Percentiles rank a stretch among this genome's conserved stretches.
Evolutionary conservation across 2,329 filamentous ascomycete species (phyloP).

Genomic region (Pseudogymnoascus sp.): DNA sequence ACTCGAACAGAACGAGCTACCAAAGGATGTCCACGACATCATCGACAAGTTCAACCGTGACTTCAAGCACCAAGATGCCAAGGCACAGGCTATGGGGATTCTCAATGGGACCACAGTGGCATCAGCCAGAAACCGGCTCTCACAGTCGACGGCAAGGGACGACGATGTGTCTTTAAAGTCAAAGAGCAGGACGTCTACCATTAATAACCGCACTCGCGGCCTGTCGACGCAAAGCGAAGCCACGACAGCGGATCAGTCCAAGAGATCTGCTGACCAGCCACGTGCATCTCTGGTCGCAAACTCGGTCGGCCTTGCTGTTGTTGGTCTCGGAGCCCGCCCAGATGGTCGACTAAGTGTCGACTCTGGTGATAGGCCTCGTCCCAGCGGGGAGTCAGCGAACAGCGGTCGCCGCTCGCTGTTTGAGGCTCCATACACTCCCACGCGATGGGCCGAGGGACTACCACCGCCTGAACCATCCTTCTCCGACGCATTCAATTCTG

Average conservation of each 20-base stretch:
- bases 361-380: conserved; percentile 1
- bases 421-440: neutral
- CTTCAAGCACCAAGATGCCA: conserved; percentile 66
- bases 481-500: conserved; percentile 78
- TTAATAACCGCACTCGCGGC: conserved; percentile 41
- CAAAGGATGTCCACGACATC: conserved; percentile 64
- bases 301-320: neutral
- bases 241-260: conserved; percentile 29
- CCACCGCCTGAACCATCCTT: conserved; percentile 42
- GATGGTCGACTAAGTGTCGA: neutral
- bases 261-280: neutral
- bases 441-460: conserved; percentile 9
- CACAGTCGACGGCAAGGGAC: conserved; percentile 35
- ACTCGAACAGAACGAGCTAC: conserved; percentile 55
- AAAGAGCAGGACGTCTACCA: conserved; percentile 24
- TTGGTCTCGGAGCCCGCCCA: neutral
- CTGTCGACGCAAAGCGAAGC: conserved; percentile 56
- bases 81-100: conserved; percentile 63
- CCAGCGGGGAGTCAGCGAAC: conserved; percentile 3
- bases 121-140: conserved; percentile 15
- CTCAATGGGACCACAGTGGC: conserved; percentile 56
- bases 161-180: conserved; percentile 28
- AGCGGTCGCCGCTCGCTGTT: neutral
- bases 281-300: neutral
- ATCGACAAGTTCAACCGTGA: conserved; percentile 70